Evolutionary conservation across 2,329 filamentous ascomycete genomes (phyloP).

Genomic region (Pseudonectria buxi): DNA sequence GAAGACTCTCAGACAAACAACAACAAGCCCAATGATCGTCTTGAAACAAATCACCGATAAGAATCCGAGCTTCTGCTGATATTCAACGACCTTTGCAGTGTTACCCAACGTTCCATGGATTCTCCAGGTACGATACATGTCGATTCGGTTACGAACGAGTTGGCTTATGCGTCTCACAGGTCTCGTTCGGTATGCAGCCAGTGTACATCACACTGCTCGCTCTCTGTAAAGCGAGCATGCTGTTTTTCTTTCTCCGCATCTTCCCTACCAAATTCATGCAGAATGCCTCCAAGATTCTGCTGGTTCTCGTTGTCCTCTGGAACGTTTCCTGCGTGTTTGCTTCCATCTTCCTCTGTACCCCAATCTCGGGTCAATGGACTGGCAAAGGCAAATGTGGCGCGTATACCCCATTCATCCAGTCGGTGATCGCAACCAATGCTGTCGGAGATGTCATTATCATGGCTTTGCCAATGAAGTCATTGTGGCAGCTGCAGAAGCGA

Average conservation of each 20-base stretch:
- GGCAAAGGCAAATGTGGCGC: conserved; percentile 24
- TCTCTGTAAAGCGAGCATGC: conserved; percentile 20
- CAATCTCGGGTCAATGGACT: conserved; percentile 38
- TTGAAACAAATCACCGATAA: too few species aligned
- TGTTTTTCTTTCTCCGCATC: conserved; percentile 21
- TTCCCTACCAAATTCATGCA: conserved; percentile 21
- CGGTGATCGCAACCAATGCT: conserved; percentile 31
- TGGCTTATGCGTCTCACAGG: conserved; percentile 2
- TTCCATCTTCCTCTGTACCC: conserved; percentile 40
- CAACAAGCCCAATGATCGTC: too few species aligned
- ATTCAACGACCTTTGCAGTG: conserved; percentile 10
- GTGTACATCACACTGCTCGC: conserved; percentile 21
- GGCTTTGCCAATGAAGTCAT: conserved; percentile 29
- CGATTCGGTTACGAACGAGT: background rate
- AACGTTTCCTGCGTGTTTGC: conserved; percentile 35
- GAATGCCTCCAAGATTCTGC: conserved; percentile 24
- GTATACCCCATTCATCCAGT: conserved; percentile 30
- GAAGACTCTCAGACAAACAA: too few species aligned
- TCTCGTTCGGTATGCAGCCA: conserved; percentile 21
- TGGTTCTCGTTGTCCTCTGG: conserved; percentile 29
- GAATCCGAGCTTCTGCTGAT: background rate
- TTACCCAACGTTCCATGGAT: conserved; percentile 18
- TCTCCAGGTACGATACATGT: conserved; percentile 12
- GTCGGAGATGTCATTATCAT: conserved; percentile 33
- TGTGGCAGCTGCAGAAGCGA: conserved; percentile 32